Evolutionary conservation across 208 protist species (phyloP).

Genomic region (Crithidia brevicula): DNA sequence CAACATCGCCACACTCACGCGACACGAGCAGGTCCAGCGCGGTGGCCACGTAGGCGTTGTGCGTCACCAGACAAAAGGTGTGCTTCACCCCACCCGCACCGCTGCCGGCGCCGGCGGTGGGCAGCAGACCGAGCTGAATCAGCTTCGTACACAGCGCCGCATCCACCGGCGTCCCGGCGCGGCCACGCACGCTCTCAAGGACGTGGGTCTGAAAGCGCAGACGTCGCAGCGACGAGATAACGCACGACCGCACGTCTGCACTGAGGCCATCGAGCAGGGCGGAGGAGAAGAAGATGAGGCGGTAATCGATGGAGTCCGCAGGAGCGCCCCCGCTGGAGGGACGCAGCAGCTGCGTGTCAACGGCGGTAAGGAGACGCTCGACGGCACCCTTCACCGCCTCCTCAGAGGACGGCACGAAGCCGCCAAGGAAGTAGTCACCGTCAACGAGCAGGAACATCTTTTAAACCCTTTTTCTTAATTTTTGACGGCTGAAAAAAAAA

Average conservation of each 20-base stretch:
- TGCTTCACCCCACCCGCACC: not conserved
- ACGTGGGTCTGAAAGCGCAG: slow-evolving; percentile 70
- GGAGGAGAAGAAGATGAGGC: slow-evolving; percentile 75
- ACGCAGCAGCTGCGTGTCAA: slow-evolving; percentile 53
- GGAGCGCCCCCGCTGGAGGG: not conserved
- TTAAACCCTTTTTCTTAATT: too few species aligned
- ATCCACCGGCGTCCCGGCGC: slow-evolving; percentile 69
- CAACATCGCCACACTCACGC: slow-evolving; percentile 46
- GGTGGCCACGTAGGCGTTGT: slow-evolving; percentile 68
- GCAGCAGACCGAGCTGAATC: slow-evolving; percentile 47
- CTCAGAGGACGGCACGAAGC: slow-evolving; percentile 58
- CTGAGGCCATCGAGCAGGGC: slow-evolving; percentile 51
- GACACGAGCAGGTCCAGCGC: slow-evolving; percentile 52
- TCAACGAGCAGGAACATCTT: slow-evolving; percentile 68
- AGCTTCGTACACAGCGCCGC: slow-evolving; percentile 75
- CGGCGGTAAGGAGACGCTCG: slow-evolving; percentile 42
- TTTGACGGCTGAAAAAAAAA: slow-evolving; percentile 1
- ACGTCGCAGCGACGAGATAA: slow-evolving; percentile 63
- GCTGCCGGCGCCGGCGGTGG: slow-evolving; percentile 11
- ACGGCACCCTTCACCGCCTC: slow-evolving; percentile 45
- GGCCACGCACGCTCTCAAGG: slow-evolving; percentile 59
- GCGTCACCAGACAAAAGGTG: slow-evolving; percentile 45
- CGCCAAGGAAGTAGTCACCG: slow-evolving; percentile 80
- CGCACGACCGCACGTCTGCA: slow-evolving; percentile 38
- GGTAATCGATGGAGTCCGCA: slow-evolving; percentile 34